A percentile compares a stretch with the other conserved stretches of the same genome.
Conservation (phyloP, 495 filamentous ascomycete species). For the Cercophora scortea region DNA sequence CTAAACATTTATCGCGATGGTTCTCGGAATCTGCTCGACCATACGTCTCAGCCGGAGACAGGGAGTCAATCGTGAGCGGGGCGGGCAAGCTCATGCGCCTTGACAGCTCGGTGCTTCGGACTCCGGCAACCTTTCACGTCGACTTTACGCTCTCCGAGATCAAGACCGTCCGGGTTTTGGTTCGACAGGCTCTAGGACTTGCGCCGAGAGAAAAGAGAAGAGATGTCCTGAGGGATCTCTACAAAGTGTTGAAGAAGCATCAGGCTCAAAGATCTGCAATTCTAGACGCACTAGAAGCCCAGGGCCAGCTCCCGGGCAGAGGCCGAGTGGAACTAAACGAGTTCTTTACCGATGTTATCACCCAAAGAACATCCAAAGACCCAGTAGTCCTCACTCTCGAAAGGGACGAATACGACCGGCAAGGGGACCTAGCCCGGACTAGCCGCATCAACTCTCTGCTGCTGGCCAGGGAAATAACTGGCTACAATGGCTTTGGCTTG, state of each 20-base stretch:
- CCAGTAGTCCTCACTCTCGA: slow-evolving; percentile 19
- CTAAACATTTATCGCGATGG: not conserved
- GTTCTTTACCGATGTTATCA: slow-evolving; percentile 25
- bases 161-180: slow-evolving; percentile 14
- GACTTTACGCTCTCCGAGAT: slow-evolving; percentile 47
- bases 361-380: slow-evolving; percentile 5
- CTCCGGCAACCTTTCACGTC: slow-evolving; percentile 23
- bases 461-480: slow-evolving; percentile 31
- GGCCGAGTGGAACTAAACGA: slow-evolving; percentile 21
- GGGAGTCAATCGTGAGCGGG: slow-evolving; percentile 13
- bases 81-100: slow-evolving; percentile 8
- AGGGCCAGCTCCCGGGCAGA: slow-evolving; percentile 4
- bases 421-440: slow-evolving; percentile 16
- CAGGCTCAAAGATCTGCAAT: not conserved
- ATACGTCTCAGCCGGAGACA: slow-evolving; percentile 20
- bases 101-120: not conserved
- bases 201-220: not conserved
- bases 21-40: slow-evolving; percentile 15
- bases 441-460: slow-evolving; percentile 25
- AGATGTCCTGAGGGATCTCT: slow-evolving; percentile 18
- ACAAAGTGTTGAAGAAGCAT: slow-evolving; percentile 3
- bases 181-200: not conserved
- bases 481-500: slow-evolving; percentile 22
- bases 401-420: slow-evolving; percentile 16
- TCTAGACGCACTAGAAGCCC: not conserved